phyloP scores from a whole-genome alignment of 805 yeast genomes.

The Kuraishia piskuri region DNA sequence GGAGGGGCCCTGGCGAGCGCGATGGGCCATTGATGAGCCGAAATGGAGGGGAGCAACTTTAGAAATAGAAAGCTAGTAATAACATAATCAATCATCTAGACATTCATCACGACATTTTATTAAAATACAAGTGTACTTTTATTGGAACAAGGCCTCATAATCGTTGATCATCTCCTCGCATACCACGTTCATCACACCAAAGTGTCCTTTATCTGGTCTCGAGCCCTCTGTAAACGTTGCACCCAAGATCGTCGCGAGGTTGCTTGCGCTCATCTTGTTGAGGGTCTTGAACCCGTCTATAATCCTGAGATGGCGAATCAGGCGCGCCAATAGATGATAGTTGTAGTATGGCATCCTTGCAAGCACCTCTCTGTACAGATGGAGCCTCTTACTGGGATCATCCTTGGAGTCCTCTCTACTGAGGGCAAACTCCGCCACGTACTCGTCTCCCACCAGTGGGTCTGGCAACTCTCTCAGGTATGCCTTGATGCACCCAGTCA shows the following conservation, averaged over 20 bases:
- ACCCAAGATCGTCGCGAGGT: constrained; percentile 83
- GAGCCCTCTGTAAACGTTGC: constrained; percentile 53
- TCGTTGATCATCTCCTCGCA: constrained; percentile 41
- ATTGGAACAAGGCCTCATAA: constrained; percentile 28
- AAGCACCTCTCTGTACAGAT: constrained; percentile 15
- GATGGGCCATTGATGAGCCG: no score
- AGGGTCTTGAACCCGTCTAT: constrained; percentile 57
- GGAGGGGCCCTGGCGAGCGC: no score
- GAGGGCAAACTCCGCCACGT: constrained; percentile 48
- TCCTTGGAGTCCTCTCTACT: constrained; percentile 18
- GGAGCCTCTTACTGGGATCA: constrained; percentile 14
- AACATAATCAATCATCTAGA: no score
- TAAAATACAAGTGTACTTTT: no score
- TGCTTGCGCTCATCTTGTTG: constrained; percentile 84
- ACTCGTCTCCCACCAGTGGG: constrained; percentile 60
- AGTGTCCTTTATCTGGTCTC: constrained; percentile 34
- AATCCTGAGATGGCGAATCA: constrained; percentile 60
- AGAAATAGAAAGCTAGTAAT: no score
- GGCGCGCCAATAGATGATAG: constrained; percentile 56
- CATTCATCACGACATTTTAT: no score
- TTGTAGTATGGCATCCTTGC: constrained; percentile 52
- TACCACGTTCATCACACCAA: constrained; percentile 46
- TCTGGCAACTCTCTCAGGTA: constrained; percentile 84
- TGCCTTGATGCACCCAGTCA: constrained; percentile 81
- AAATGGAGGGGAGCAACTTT: no score